A percentile compares a stretch with the other conserved stretches of the same genome.
Evolutionary conservation across 1,139 yeast species (phyloP).

Genomic region (Pichia sp.): DNA sequence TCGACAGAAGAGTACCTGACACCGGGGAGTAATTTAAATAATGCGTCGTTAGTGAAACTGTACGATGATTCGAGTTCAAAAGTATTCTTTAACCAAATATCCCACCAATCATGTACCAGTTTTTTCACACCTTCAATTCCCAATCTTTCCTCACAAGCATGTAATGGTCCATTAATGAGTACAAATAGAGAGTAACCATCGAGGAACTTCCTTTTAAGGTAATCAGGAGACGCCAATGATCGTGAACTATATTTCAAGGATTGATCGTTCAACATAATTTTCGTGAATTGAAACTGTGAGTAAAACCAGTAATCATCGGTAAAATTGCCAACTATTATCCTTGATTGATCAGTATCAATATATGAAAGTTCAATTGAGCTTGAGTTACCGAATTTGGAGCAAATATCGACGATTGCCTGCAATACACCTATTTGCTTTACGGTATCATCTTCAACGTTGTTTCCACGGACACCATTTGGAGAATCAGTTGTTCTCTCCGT

Average conservation of each 20-base stretch:
- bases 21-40: constrained; percentile 22
- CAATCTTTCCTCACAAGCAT: neutral
- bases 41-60: constrained; percentile 20
- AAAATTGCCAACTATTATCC: constrained; percentile 20
- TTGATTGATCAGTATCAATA: constrained; percentile 27
- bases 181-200: constrained; percentile 23
- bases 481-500: neutral
- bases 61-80: constrained; percentile 22
- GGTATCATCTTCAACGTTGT: constrained; percentile 14
- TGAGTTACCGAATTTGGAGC: constrained; percentile 17
- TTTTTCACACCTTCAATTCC: constrained; percentile 1
- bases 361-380: constrained; percentile 7
- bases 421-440: constrained; percentile 24
- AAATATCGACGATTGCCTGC: constrained; percentile 24
- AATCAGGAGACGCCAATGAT: constrained; percentile 27
- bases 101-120: constrained; percentile 25
- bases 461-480: neutral
- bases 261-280: constrained; percentile 2
- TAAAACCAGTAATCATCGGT: constrained; percentile 19
- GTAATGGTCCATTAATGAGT: constrained; percentile 22
- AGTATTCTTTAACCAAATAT: constrained; percentile 20
- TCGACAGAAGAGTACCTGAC: constrained; percentile 23
- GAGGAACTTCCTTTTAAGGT: constrained; percentile 17
- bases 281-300: constrained; percentile 20
- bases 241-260: constrained; percentile 10